Conservation (phyloP, 2,329 filamentous ascomycete species). For the Fusarium newnesense region DNA sequence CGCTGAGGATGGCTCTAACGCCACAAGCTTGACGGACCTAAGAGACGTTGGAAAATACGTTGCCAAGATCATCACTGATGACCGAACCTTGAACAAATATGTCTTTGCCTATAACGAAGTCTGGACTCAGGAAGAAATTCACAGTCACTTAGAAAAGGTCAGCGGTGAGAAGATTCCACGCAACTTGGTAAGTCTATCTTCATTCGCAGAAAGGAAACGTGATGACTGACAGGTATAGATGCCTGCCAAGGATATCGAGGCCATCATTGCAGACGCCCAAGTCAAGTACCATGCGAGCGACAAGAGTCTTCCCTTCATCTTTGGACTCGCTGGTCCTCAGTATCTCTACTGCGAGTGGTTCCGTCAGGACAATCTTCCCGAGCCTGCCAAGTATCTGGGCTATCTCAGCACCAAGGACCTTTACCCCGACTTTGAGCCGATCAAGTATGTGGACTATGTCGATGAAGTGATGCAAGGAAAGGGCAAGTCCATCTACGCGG, state of each 20-base stretch:
- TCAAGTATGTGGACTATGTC: conserved; percentile 25
- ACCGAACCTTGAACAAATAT: conserved; percentile 62
- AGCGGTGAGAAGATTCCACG: conserved; percentile 58
- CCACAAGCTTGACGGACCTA: conserved; percentile 58
- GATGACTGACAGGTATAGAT: conserved; percentile 9
- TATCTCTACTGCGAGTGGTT: conserved; percentile 32
- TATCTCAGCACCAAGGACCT: conserved; percentile 29
- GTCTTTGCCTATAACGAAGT: conserved; percentile 62
- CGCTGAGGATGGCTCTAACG: conserved; percentile 57
- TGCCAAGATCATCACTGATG: conserved; percentile 61
- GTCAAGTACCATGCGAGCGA: neutral
- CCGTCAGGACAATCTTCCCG: conserved; percentile 30
- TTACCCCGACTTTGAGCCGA: conserved; percentile 25
- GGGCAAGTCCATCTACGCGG: conserved; percentile 12
- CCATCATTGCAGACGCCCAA: conserved; percentile 1
- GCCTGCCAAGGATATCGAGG: conserved; percentile 9
- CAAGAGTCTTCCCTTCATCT: conserved; percentile 1
- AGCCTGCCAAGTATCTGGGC: conserved; percentile 20
- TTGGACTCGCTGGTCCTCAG: conserved; percentile 9
- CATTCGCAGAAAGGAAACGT: fast-evolving
- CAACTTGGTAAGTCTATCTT: conserved; percentile 10
- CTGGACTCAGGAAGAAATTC: conserved; percentile 58
- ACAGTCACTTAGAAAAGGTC: conserved; percentile 56
- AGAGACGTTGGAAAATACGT: conserved; percentile 65
- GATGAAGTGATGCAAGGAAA: conserved; percentile 21